These are phyloP conservation scores for Ilyonectria robusta DNA, from an alignment of 2,329 filamentous ascomycete genomes.

Conservation along the genomic window DNA sequence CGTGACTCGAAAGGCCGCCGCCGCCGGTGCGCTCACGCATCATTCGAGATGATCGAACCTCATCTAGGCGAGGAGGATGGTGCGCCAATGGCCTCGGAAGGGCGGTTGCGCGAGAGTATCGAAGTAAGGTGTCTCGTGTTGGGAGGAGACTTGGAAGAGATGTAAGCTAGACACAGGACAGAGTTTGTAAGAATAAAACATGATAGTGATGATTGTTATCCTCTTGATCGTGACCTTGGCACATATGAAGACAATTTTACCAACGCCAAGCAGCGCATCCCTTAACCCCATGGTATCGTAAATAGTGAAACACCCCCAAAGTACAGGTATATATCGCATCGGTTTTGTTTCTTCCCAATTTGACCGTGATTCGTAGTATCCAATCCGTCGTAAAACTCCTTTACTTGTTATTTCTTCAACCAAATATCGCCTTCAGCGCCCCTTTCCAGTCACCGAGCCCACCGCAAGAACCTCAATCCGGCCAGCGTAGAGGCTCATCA, in stretches of 20 bases:
- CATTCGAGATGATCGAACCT: not conserved
- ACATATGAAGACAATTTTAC: not conserved
- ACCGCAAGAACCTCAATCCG: slow-evolving; percentile 81
- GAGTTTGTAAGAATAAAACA: not conserved
- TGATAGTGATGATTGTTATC: not conserved
- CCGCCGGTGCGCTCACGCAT: not conserved
- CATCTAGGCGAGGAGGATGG: not conserved
- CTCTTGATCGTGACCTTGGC: not conserved
- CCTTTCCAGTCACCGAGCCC: slow-evolving; percentile 59
- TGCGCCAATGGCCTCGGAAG: not conserved
- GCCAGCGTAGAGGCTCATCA: slow-evolving; percentile 83
- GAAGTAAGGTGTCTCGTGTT: not conserved
- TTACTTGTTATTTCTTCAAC: no score
- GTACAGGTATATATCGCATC: slow-evolving; percentile 1
- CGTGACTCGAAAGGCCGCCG: not conserved
- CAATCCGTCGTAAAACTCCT: not conserved
- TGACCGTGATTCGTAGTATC: not conserved
- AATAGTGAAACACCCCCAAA: slow-evolving; percentile 5
- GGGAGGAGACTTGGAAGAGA: not conserved
- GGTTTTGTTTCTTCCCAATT: not conserved
- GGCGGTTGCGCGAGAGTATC: not conserved
- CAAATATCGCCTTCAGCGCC: not conserved
- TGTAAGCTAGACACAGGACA: not conserved
- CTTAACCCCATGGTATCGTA: slow-evolving; percentile 29
- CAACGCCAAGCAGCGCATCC: not conserved